Evolutionary conservation across 352 stramenopile genomes (phyloP), one percentile per base, ranked within the genome.

Genomic region (Pelagophyceae sp.): DNA sequence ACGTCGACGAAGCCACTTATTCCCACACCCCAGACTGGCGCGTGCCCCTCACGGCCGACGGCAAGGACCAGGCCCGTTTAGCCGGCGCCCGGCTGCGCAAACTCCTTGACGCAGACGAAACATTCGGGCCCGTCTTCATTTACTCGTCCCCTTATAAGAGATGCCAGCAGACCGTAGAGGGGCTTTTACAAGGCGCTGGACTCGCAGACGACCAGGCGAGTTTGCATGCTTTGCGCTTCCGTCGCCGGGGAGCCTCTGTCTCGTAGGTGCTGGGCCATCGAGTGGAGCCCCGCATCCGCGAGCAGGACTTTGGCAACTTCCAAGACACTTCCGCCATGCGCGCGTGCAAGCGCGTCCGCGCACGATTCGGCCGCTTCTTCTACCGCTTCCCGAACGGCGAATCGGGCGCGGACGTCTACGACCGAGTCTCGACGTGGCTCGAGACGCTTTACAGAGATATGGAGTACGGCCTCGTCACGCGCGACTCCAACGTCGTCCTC

Each of bases 221-320:
- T n/a, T n/a, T n/a, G n/a, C n/a, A n/a, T n/a, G n/a, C n/a, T n/a
- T n/a, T n/a, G n/a, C n/a, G n/a, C n/a, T n/a, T n/a, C n/a, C n/a
- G n/a, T n/a, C n/a, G n/a, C n/a, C n/a, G n/a, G n/a, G n/a, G n/a
- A n/a, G n/a, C n/a, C n/a, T n/a, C n/a, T n/a, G 15, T 71, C 29
- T 6, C 6, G 11, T 6, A 15, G 11, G 29, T 3, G 15, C 15
- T 23, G 61, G 15, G 11, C 61, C 3, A 33, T 6, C 3, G 15
- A 27, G 61, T 38, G 3, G 85, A 89, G 74, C 85, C 86, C 38
- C 72, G 84, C 71, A 81, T 89, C 71, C 71, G 79, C 27, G 86
- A 90, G 79, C 87, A 90, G 77, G 87, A 94, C 82, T 93, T 94
- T 81, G 89, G 89, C 38, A 94, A 94, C 81, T 93, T 93, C 84